Evolutionary conservation across 352 stramenopile genomes (phyloP).

Genomic region (Pythium apleroticum): DNA sequence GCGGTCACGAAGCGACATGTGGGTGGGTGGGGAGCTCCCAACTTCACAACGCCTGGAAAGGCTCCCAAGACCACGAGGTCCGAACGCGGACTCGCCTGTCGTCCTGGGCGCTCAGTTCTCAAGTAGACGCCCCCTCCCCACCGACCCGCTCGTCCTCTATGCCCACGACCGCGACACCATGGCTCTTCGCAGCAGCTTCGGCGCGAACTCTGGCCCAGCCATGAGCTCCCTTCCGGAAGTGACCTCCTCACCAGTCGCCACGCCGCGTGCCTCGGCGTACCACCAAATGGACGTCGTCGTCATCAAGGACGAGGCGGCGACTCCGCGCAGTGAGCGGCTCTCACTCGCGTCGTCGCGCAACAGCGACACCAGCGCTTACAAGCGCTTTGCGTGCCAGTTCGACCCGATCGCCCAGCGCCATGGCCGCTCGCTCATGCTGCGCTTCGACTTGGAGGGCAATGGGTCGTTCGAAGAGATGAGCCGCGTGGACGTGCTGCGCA

Average conservation of each 20-base stretch:
- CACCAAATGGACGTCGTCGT: constrained; percentile 13
- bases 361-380: constrained; percentile 1
- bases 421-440: constrained; percentile 23
- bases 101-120: background rate
- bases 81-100: background rate
- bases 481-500: constrained; percentile 56
- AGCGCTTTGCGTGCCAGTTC: constrained; percentile 5
- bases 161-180: constrained; percentile 4
- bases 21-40: background rate
- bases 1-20: background rate
- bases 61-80: background rate
- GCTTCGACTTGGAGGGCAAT: constrained; percentile 55
- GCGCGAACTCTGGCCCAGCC: background rate
- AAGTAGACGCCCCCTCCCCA: background rate
- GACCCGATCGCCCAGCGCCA: constrained; percentile 4
- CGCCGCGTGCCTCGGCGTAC: constrained; percentile 21
- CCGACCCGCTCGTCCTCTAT: background rate
- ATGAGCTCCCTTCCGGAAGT: background rate
- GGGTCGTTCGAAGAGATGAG: constrained; percentile 62
- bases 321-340: background rate
- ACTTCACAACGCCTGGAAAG: background rate
- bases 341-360: background rate
- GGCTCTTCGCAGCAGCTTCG: constrained; percentile 3
- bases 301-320: background rate
- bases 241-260: background rate